Evolutionary conservation across 495 filamentous ascomycete species (phyloP), one percentile per base, ranked within the genome.

Genomic region (Aspergillus leporis): DNA sequence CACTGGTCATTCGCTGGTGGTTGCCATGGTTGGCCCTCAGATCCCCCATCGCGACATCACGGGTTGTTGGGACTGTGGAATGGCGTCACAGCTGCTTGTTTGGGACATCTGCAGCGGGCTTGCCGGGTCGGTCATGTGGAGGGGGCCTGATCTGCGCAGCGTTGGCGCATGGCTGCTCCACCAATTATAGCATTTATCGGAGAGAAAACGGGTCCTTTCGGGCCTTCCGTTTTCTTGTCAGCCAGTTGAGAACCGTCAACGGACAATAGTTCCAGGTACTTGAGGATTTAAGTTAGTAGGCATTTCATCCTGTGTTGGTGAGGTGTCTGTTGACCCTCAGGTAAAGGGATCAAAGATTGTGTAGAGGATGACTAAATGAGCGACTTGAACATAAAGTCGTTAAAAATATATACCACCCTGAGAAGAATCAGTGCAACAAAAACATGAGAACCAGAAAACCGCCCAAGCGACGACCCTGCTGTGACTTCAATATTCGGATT

Each of bases 61-160:
- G 36, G 21, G 55, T 53, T 47, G 49, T 38, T 55, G 50, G 21
- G 56, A 28, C 60, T 66, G 64, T 58, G 59, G 48, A 34, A 66
- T 63, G 64, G 64, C 64, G 64, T 66, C 64, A 66, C 60, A 43
- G 60, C 48, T 66, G 21, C 64, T 63, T 41, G 25, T 61, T 63
- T 56, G 51, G 61, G 55, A 58, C 58, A 38, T 63, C 47, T 63
- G 64, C 64, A 66, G 64, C 58, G 49, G 45, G 40, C 59, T 59
- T 45, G 51, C 51, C 51, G 25, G n/a, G 60, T 56, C 58, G 55
- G 64, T 66, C 64, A 66, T 63, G 58, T 56, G 53, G 61, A 55
- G 62, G 38, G 60, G 48, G 56, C 55, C 57, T 59, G 60, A 66
- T 58, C 61, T 59, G 53, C 58, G 31, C 46, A 41, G 40, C 34